Conservation (phyloP, 257 asterid species). For the Thymus mandschuricus region DNA sequence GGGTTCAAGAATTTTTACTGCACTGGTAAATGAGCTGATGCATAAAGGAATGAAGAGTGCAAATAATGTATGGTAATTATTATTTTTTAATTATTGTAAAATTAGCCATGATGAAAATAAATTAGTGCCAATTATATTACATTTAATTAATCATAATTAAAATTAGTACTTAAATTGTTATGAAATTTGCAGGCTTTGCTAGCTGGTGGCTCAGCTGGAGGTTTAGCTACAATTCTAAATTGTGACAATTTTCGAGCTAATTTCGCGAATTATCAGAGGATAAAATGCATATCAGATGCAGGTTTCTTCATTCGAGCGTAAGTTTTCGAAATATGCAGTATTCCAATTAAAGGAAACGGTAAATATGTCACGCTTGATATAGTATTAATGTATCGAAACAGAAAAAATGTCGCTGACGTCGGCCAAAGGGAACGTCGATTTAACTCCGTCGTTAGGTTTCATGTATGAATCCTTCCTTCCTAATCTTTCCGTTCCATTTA, state of each 20-base stretch:
- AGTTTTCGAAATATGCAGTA: not conserved
- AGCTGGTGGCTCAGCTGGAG: constrained; percentile 55
- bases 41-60: constrained; percentile 39
- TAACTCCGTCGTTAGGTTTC: constrained; percentile 20
- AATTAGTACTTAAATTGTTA: too few relatives aligned
- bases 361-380: too few relatives aligned
- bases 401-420: constrained; percentile 27
- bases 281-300: constrained; percentile 54
- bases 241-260: constrained; percentile 46
- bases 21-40: constrained; percentile 32
- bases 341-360: too few relatives aligned
- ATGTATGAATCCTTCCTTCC: constrained; percentile 15
- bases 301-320: constrained; percentile 51
- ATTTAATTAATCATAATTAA: too few relatives aligned
- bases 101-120: too few relatives aligned
- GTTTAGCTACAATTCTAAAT: constrained; percentile 47
- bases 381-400: not conserved
- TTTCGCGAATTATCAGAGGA: constrained; percentile 24
- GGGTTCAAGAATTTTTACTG: constrained; percentile 46
- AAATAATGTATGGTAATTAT: constrained; percentile 24
- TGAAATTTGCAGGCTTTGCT: constrained; percentile 38
- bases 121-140: not conserved
- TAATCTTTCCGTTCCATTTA: not conserved
- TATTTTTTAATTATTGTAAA: too few relatives aligned
- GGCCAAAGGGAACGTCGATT: not conserved